Base-by-base conservation (phyloP, 768 basidiomycete genomes). In the Rhodosporidiobolus odoratus region DNA sequence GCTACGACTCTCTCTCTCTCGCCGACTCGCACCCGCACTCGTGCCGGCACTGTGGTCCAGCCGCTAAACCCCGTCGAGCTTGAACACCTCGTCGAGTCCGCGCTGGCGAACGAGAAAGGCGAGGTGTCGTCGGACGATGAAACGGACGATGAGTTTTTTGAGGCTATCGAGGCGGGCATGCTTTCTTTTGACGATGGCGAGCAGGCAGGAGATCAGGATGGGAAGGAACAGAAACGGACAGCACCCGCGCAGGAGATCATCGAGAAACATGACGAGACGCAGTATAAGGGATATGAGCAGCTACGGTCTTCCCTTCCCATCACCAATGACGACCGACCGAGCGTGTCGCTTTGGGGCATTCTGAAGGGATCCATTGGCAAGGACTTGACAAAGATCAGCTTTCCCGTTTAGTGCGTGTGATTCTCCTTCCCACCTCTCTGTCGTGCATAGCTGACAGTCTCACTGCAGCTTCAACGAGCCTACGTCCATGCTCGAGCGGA, bases 311-410 rank as follows among this genome's bases (percentile, higher is more conserved):
- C 78, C 34, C 80, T 98, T 23, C 83, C 86, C 2, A 84, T 96
- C 58, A 83, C 82, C 53, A 83, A 79, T 48, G 91, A 93, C 73
- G 86, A 94, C 74, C 81, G 93, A 40, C 94, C 95, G 27, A 87
- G 87, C 52, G 91, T 92, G 10, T 75, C 74, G 69, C 81, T 95
- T 52, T 98, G 94, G 94, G 87, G 88, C 54, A 94, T 97, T 74
- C 81, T 98, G 82, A 98, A 97, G 81, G 86, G 89, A 71, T 90
- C 88, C 71, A 95, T 98, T 69, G 94, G 95, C 70, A 97, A 96
- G 83, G 94, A 98, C 79, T 81, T 98, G 78, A 98, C 93, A 48
- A 94, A 85, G 84, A 97, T 98, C 69, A 90, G 87, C 74, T 95
- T 95, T 79, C 93, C 93, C 0, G 92, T 96, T 48, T 92, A 87